A percentile compares a stretch with the other conserved stretches of the same genome.
Evolutionary conservation across 768 basidiomycete species (phyloP).

Genomic region (Pulveroboletus ravenelii): DNA sequence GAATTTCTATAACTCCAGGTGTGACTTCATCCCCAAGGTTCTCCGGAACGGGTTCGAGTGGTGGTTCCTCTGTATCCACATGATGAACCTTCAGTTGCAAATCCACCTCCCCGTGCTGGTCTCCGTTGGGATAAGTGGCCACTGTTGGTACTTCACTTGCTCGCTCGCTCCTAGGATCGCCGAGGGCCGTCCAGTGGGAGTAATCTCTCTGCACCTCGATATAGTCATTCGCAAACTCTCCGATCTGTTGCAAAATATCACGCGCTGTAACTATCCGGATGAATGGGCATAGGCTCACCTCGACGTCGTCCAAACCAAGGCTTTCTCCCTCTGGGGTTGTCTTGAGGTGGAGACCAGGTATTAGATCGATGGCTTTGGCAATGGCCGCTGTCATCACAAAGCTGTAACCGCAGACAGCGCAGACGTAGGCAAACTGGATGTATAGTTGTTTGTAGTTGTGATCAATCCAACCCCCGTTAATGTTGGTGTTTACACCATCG

Average conservation of each 20-base stretch:
- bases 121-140: slow-evolving; percentile 27
- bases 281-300: slow-evolving; percentile 39
- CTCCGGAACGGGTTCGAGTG: slow-evolving; percentile 14
- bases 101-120: slow-evolving; percentile 38
- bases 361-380: slow-evolving; percentile 51
- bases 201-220: slow-evolving; percentile 67
- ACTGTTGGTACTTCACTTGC: slow-evolving; percentile 6
- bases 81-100: neutral
- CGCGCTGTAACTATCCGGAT: neutral
- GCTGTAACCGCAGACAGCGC: slow-evolving; percentile 52
- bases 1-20: neutral
- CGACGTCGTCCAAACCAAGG: slow-evolving; percentile 66
- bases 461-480: slow-evolving; percentile 68
- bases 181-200: slow-evolving; percentile 43
- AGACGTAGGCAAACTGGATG: slow-evolving; percentile 65
- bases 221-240: slow-evolving; percentile 66
- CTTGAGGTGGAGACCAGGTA: slow-evolving; percentile 55
- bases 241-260: slow-evolving; percentile 39
- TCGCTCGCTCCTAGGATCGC: slow-evolving; percentile 12
- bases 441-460: slow-evolving; percentile 76
- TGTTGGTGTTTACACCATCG: slow-evolving; percentile 57
- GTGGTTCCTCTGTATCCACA: slow-evolving; percentile 10
- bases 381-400: slow-evolving; percentile 59
- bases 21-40: slow-evolving; percentile 4
- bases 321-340: slow-evolving; percentile 52